Evolutionary conservation across 1,284 basidiomycete genomes (phyloP).

Genomic region (Heliocybe sulcata): DNA sequence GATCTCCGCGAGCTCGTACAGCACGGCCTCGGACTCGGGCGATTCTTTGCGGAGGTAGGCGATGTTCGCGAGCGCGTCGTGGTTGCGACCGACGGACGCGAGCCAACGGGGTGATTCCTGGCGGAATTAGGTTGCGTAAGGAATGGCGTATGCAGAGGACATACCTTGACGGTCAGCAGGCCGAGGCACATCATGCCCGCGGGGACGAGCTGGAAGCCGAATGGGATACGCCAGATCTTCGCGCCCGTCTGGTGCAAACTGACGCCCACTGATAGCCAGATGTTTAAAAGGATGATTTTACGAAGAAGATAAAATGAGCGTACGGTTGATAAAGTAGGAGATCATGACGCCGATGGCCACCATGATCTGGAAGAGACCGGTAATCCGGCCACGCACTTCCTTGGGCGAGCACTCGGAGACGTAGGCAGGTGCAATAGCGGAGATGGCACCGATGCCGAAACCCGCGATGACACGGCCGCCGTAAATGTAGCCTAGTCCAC

Average conservation of each 20-base stretch:
- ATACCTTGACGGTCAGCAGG: slow-evolving; percentile 53
- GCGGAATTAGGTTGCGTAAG: not conserved
- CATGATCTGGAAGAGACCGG: slow-evolving; percentile 79
- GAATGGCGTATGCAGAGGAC: not conserved
- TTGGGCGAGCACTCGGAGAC: slow-evolving; percentile 79
- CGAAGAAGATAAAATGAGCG: not conserved
- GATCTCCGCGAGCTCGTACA: slow-evolving; percentile 52
- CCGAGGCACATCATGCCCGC: slow-evolving; percentile 73
- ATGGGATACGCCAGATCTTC: slow-evolving; percentile 65
- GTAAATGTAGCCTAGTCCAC: slow-evolving; percentile 61
- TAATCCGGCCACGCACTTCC: slow-evolving; percentile 64
- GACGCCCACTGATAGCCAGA: slow-evolving; percentile 47
- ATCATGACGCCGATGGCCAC: slow-evolving; percentile 72
- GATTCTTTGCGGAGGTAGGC: slow-evolving; percentile 52
- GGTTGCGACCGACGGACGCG: slow-evolving; percentile 24
- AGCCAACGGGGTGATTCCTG: slow-evolving; percentile 30
- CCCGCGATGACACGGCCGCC: slow-evolving; percentile 69
- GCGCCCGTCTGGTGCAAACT: slow-evolving; percentile 40
- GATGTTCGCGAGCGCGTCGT: slow-evolving; percentile 26
- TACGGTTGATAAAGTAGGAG: slow-evolving; percentile 73
- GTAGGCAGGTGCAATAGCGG: slow-evolving; percentile 65
- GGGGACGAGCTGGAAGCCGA: slow-evolving; percentile 72
- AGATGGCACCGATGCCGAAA: slow-evolving; percentile 63
- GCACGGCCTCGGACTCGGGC: slow-evolving; percentile 38
- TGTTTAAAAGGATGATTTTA: not conserved